These are phyloP conservation scores for Umbellularia californica DNA, from an alignment of 164 flowering plant species.

Conservation along the genomic window DNA sequence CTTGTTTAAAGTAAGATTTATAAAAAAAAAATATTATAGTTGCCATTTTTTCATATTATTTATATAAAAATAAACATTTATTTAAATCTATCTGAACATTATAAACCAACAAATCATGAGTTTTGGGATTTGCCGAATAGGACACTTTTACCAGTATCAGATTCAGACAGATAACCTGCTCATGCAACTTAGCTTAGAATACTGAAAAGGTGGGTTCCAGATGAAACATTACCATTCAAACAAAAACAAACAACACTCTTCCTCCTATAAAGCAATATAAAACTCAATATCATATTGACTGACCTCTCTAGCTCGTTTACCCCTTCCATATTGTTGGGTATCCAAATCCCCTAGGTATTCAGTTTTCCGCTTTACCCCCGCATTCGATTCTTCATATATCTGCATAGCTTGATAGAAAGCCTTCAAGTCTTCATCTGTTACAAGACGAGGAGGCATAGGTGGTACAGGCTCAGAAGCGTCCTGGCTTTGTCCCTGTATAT, in stretches of 20 bases:
- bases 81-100: too few relatives aligned
- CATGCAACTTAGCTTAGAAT: too few relatives aligned
- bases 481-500: slow-evolving; percentile 33
- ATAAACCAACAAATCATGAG: too few relatives aligned
- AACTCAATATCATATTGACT: slow-evolving; percentile 13
- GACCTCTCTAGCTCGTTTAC: slow-evolving; percentile 98
- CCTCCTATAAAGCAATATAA: not conserved
- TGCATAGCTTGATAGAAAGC: slow-evolving; percentile 76
- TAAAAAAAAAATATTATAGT: too few relatives aligned
- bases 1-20: too few relatives aligned
- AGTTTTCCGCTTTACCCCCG: slow-evolving; percentile 56
- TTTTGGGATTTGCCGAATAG: too few relatives aligned
- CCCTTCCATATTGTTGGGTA: slow-evolving; percentile 91
- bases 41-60: too few relatives aligned
- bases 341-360: slow-evolving; percentile 63
- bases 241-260: not conserved
- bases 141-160: too few relatives aligned
- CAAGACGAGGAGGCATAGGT: slow-evolving; percentile 77
- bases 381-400: slow-evolving; percentile 49
- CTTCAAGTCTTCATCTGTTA: slow-evolving; percentile 80
- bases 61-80: too few relatives aligned
- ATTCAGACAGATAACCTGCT: too few relatives aligned
- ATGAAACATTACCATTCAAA: too few relatives aligned
- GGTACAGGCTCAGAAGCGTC: slow-evolving; percentile 38
- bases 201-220: too few relatives aligned